Conservation (phyloP, 2,329 filamentous ascomycete species). For the Hypocrella siamensis region DNA sequence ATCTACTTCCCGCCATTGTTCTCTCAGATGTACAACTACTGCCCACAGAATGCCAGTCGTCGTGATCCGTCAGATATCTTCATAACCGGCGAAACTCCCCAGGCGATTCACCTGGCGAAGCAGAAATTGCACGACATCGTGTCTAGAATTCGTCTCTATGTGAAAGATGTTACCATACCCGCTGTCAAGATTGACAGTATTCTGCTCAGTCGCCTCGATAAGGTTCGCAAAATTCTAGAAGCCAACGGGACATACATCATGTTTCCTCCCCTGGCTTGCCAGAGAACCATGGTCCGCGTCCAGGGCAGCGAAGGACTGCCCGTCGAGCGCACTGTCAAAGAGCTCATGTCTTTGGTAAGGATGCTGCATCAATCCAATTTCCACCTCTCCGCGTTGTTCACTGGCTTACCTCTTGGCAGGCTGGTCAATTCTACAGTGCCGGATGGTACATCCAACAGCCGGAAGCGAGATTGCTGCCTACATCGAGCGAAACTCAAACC, state of each 20-base stretch:
- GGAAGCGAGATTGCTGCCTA: constrained; percentile 45
- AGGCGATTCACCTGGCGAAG: constrained; percentile 79
- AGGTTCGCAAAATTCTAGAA: constrained; percentile 95
- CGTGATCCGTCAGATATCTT: constrained; percentile 83
- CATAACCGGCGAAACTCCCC: constrained; percentile 78
- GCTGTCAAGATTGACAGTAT: constrained; percentile 92
- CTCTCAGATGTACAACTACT: constrained; percentile 80
- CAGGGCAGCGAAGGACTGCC: constrained; percentile 89
- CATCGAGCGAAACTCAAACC: constrained; percentile 61
- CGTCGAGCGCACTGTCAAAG: constrained; percentile 84
- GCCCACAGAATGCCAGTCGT: constrained; percentile 63
- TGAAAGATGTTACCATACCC: constrained; percentile 85
- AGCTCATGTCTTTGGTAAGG: constrained; percentile 86
- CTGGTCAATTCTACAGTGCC: constrained; percentile 93
- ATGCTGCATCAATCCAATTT: constrained; percentile 9
- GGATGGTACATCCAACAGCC: constrained; percentile 86
- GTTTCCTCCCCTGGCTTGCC: constrained; percentile 75
- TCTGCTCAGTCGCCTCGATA: constrained; percentile 77
- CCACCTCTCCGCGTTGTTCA: neutral
- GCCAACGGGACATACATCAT: constrained; percentile 90
- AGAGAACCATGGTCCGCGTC: constrained; percentile 71
- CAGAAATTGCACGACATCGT: constrained; percentile 80
- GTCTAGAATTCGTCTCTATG: constrained; percentile 62
- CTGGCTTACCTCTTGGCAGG: constrained; percentile 30
- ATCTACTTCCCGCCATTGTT: constrained; percentile 97